Evolutionary conservation across 2,329 filamentous ascomycete species (phyloP).

Genomic region (Trichoderma sp.): DNA sequence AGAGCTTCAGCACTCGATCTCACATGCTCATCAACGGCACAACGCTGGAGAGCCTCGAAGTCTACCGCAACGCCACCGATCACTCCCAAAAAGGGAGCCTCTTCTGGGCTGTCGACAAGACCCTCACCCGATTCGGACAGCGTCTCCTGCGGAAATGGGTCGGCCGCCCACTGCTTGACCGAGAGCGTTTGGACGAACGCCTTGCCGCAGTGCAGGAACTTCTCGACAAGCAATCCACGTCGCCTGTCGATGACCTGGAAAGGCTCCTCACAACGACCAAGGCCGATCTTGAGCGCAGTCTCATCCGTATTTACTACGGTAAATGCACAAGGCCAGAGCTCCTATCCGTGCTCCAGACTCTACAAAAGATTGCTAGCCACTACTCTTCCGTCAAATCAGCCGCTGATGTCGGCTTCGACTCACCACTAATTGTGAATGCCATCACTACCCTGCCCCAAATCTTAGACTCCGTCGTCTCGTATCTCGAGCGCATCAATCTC

Average conservation of each 20-base stretch:
- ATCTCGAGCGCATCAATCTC: conserved; percentile 81
- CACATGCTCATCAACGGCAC: conserved; percentile 97
- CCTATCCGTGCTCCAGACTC: conserved; percentile 75
- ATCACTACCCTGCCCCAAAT: conserved; percentile 76
- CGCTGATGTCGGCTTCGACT: conserved; percentile 68
- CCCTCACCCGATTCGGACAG: conserved; percentile 83
- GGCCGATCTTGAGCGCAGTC: conserved; percentile 83
- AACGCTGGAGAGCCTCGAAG: conserved; percentile 87
- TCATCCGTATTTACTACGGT: conserved; percentile 96
- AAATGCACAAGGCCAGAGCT: conserved; percentile 91
- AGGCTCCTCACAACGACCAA: conserved; percentile 67
- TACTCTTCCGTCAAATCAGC: conserved; percentile 66
- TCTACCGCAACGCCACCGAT: conserved; percentile 93
- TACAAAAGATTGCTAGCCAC: conserved; percentile 77
- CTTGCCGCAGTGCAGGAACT: conserved; percentile 85
- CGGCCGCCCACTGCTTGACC: conserved; percentile 81
- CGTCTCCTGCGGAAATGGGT: conserved; percentile 92
- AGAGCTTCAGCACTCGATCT: conserved; percentile 87
- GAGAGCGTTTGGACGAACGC: conserved; percentile 69
- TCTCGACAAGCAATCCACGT: conserved; percentile 62
- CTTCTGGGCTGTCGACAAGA: conserved; percentile 94
- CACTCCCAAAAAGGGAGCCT: conserved; percentile 80
- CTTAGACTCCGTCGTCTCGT: conserved; percentile 65
- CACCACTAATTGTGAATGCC: conserved; percentile 65
- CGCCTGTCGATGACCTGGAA: conserved; percentile 70